phyloP scores from a whole-genome alignment of 805 yeast species.

The Middelhovenomyces tepae region DNA sequence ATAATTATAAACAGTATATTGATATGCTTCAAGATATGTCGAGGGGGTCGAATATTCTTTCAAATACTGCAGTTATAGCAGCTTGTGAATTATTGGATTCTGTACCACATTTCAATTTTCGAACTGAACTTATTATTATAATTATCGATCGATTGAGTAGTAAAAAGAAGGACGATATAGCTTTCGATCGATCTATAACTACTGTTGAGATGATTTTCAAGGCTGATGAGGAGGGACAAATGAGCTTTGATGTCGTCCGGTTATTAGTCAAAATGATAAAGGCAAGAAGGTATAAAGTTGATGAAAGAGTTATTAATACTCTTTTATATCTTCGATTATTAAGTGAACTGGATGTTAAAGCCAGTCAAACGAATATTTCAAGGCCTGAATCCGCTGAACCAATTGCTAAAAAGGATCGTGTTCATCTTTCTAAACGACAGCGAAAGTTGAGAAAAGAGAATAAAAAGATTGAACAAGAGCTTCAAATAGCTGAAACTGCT shows the following conservation, averaged over 20 bases:
- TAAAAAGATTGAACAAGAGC: conserved; percentile 80
- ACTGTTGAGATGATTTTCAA: conserved; percentile 60
- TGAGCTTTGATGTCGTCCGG: conserved; percentile 66
- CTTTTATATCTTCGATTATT: conserved; percentile 49
- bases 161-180: conserved; percentile 35
- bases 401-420: conserved; percentile 75
- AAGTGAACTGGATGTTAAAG: conserved; percentile 30
- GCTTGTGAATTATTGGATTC: conserved; percentile 67
- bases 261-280: conserved; percentile 60
- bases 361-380: conserved; percentile 34
- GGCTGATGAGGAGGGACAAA: conserved; percentile 75
- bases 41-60: conserved; percentile 27
- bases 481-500: conserved; percentile 78
- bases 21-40: conserved; percentile 41
- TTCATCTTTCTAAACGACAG: conserved; percentile 85
- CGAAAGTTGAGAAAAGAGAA: conserved; percentile 80
- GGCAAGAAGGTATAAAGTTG: conserved; percentile 68
- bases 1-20: conserved; percentile 60
- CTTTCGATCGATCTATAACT: conserved; percentile 51
- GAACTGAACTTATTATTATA: conserved; percentile 63
- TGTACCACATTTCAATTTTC: conserved; percentile 70
- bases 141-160: conserved; percentile 59
- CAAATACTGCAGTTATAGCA: conserved; percentile 50
- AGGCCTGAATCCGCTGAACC: conserved; percentile 37
- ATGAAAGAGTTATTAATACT: conserved; percentile 70